A percentile compares a stretch with the other conserved stretches of the same genome.
Evolutionary conservation across 768 basidiomycete genomes (phyloP).

Genomic region (Vararia minispora): DNA sequence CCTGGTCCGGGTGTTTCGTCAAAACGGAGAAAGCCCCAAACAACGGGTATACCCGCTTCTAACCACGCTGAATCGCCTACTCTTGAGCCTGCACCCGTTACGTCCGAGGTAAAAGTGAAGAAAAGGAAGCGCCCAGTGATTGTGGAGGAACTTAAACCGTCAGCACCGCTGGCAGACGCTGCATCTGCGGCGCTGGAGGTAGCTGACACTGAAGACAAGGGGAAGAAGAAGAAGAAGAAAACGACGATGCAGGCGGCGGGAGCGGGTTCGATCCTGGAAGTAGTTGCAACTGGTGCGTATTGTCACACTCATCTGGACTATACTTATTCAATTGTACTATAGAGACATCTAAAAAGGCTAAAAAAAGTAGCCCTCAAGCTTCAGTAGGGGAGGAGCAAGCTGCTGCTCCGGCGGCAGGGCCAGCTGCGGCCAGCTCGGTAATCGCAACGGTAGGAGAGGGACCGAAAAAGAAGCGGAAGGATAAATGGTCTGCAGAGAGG

Average conservation of each 20-base stretch:
- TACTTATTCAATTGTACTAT: too few species aligned
- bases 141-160: not conserved
- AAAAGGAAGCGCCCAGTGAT: constrained; percentile 2
- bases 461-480: not conserved
- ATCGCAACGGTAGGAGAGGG: too few species aligned
- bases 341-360: too few species aligned
- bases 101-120: constrained; percentile 3
- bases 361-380: too few species aligned
- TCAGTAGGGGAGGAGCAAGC: too few species aligned
- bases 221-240: constrained; percentile 12
- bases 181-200: not conserved
- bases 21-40: constrained; percentile 3
- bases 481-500: not conserved
- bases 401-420: too few species aligned
- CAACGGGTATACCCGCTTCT: not conserved
- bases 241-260: constrained; percentile 1
- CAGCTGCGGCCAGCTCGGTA: too few species aligned
- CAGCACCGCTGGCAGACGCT: not conserved
- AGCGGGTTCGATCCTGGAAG: not conserved
- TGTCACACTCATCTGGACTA: too few species aligned
- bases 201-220: constrained; percentile 2
- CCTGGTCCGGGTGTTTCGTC: not conserved
- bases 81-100: not conserved
- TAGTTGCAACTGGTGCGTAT: too few species aligned
- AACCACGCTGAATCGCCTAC: not conserved